These are phyloP conservation scores for Prunus yedoensis DNA, from an alignment of 331 rosid genomes.

Conservation along the genomic window DNA sequence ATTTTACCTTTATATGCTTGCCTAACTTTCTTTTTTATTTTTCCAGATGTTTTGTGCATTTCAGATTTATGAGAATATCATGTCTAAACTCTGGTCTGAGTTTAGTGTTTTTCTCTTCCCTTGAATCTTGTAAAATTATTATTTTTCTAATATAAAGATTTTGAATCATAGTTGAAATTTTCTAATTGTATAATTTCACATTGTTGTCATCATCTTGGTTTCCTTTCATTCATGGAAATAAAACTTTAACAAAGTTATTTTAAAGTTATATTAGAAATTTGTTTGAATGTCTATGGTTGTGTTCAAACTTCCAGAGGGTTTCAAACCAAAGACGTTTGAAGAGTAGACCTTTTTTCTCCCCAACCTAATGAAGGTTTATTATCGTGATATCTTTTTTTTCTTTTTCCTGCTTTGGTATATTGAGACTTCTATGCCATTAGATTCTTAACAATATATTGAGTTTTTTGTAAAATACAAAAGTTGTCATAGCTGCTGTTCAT, in stretches of 20 bases:
- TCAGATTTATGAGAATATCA: constrained; percentile 6
- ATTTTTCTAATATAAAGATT: constrained; percentile 21
- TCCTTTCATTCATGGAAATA: not conserved
- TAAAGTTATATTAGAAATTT: not conserved
- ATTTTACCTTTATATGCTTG: not conserved
- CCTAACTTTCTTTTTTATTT: not conserved
- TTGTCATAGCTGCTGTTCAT: not conserved
- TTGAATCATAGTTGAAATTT: constrained; percentile 16
- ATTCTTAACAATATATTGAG: not conserved
- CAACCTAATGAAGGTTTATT: constrained; percentile 30
- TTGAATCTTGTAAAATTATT: not conserved
- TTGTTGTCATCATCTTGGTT: constrained; percentile 1
- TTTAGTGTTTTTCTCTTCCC: not conserved
- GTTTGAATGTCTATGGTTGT: not conserved
- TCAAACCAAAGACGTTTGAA: constrained; percentile 30
- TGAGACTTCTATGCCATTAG: not conserved
- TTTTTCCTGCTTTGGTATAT: not conserved
- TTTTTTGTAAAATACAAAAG: no score
- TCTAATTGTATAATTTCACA: constrained; percentile 10
- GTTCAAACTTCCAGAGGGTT: not conserved
- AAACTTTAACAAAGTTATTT: not conserved
- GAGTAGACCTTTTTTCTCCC: constrained; percentile 20
- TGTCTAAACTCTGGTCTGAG: constrained; percentile 5
- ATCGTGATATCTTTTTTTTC: not conserved
- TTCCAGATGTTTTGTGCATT: not conserved